Evolutionary conservation across 129 eudicot species (phyloP).

Genomic region (Sambucus nigra): DNA sequence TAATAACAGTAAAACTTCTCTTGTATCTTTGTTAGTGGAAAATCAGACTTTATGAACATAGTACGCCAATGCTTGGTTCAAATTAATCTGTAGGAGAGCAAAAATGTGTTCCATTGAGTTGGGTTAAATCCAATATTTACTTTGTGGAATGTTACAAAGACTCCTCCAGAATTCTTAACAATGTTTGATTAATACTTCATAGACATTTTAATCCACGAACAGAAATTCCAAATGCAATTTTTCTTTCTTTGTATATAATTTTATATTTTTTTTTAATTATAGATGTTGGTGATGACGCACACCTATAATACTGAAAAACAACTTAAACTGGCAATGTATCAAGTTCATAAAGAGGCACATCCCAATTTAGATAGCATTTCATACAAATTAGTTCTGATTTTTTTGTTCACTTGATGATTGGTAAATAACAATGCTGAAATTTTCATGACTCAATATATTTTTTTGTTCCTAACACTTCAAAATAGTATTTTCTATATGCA

Average conservation of each 20-base stretch:
- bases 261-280: too few species aligned
- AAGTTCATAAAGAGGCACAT: not conserved
- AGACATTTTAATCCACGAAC: not conserved
- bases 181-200: not conserved
- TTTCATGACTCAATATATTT: not conserved
- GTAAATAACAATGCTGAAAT: not conserved
- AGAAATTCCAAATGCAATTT: not conserved
- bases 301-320: not conserved
- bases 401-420: not conserved
- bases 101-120: not conserved
- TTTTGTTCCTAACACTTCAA: not conserved
- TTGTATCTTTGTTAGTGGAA: not conserved
- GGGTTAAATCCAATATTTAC: not conserved
- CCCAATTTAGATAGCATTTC: not conserved
- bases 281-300: not conserved
- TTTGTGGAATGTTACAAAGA: not conserved
- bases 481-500: too few species aligned
- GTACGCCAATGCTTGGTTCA: constrained; percentile 2
- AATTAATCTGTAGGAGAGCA: too few species aligned
- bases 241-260: too few species aligned
- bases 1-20: not conserved
- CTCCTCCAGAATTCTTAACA: not conserved
- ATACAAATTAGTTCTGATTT: not conserved
- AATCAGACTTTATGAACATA: not conserved
- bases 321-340: not conserved